phyloP scores from a whole-genome alignment of 306 rosid species.

The Trichosanthes truncata region DNA sequence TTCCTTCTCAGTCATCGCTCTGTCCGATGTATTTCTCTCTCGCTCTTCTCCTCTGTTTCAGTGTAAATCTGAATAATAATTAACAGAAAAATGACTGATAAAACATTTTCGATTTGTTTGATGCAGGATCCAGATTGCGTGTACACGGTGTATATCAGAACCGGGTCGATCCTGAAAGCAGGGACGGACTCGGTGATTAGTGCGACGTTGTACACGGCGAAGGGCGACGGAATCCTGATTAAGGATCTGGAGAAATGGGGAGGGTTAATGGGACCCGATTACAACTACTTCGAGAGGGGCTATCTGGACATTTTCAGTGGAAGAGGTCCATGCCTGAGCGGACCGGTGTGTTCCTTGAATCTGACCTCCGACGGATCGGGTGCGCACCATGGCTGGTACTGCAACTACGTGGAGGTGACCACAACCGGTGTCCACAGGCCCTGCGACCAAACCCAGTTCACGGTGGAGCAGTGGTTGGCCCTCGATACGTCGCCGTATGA shows the following conservation, averaged over 20 bases:
- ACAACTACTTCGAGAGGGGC: slow-evolving; percentile 81
- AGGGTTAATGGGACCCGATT: slow-evolving; percentile 51
- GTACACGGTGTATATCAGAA: slow-evolving; percentile 46
- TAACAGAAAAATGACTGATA: background rate
- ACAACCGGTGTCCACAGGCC: slow-evolving; percentile 41
- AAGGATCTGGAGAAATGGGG: slow-evolving; percentile 53
- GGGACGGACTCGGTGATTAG: slow-evolving; percentile 63
- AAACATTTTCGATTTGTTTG: background rate
- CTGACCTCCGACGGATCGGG: slow-evolving; percentile 77
- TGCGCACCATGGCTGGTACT: slow-evolving; percentile 79
- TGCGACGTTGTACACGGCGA: slow-evolving; percentile 32
- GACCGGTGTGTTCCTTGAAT: slow-evolving; percentile 58
- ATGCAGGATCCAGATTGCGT: slow-evolving; percentile 68
- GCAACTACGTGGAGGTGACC: slow-evolving; percentile 69
- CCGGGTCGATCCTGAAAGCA: slow-evolving; percentile 62
- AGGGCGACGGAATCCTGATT: slow-evolving; percentile 49
- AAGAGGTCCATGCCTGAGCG: slow-evolving; percentile 47
- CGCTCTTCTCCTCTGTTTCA: background rate
- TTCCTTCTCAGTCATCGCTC: slow-evolving; percentile 21
- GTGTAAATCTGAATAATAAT: background rate
- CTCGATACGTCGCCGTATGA: slow-evolving; percentile 52
- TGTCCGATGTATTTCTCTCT: slow-evolving; percentile 20
- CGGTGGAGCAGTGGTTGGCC: slow-evolving; percentile 84
- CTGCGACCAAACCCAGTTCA: slow-evolving; percentile 38
- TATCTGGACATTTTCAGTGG: slow-evolving; percentile 87